These are phyloP conservation scores for Erodium chrysanthum DNA, from an alignment of 441 rosid species.

Conservation along the genomic window DNA sequence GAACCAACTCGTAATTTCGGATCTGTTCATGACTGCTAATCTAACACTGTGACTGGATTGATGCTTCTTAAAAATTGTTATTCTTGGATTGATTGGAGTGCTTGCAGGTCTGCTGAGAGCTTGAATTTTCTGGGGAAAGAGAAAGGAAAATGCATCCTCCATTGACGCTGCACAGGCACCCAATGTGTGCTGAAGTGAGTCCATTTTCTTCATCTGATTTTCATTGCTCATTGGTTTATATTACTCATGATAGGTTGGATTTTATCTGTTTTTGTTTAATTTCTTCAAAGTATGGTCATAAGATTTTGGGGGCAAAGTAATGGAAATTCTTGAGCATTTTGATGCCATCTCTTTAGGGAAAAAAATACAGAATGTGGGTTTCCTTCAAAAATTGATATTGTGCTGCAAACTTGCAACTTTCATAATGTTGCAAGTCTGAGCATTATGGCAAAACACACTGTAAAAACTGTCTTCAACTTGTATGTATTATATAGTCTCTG, in stretches of 20 bases:
- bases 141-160: constrained; percentile 69
- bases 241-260: neutral
- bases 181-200: constrained; percentile 84
- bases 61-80: too few species aligned
- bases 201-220: constrained; percentile 2
- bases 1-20: neutral
- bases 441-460: neutral
- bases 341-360: neutral
- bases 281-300: neutral
- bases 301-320: neutral
- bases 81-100: neutral
- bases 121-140: constrained; percentile 3
- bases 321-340: neutral
- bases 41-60: neutral
- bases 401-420: neutral
- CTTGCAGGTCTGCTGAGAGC: neutral
- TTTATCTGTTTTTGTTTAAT: neutral
- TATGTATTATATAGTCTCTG: neutral
- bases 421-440: neutral
- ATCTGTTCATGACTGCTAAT: neutral
- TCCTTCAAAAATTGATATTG: neutral
- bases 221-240: neutral
- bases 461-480: neutral
- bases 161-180: constrained; percentile 74
- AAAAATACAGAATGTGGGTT: neutral